Evolutionary conservation across 2,329 filamentous ascomycete genomes (phyloP), one percentile per base, ranked within the genome.

Genomic region (Apiospora koreana): DNA sequence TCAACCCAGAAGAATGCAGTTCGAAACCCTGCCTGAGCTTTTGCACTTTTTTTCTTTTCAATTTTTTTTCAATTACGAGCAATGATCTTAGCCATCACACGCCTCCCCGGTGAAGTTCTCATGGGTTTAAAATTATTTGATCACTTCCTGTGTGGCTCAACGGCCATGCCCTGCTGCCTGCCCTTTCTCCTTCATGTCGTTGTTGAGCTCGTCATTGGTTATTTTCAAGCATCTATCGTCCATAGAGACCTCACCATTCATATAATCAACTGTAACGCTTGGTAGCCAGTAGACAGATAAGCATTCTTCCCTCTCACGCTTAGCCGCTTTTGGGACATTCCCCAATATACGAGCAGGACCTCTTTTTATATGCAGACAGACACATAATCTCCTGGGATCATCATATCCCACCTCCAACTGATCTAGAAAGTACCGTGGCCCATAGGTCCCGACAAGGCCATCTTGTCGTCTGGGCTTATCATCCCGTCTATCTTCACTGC

Each of bases 21-120:
- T 38, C 31, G 38, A 62, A 38, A 38, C 54, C 54, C 54, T 62
- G n/a, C 10, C 54, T 62, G 31, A 62, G 31, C 28, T 62, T 38
- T 62, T 62, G n/a, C 23, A 3, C n/a, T 38, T 62, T 62, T 62
- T 62, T n/a, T n/a, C 3, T 3, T 38, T 62, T 35, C 2, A 18
- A 1, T 31, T 58, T 62, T 38, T 38, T 38, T 35, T n/a, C 35
- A 35, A n/a, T 62, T n/a, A 2, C 18, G 18, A 62, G 18, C 18
- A 62, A 62, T n/a, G 54, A n/a, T 23, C 18, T 31, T 62, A 4
- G 9, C 4, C 12, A 38, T 62, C 8, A 10, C 18, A n/a, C n/a
- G 31, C 21, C 31, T 38, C 18, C 8, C 10, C 38, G 54, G 9
- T 23, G 7, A 62, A 38, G 18, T 12, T 62, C n/a, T 9, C 10